Evolutionary conservation across 257 asterid species (phyloP), one percentile per base, ranked within the genome.

Genomic region (Avicennia marina): DNA sequence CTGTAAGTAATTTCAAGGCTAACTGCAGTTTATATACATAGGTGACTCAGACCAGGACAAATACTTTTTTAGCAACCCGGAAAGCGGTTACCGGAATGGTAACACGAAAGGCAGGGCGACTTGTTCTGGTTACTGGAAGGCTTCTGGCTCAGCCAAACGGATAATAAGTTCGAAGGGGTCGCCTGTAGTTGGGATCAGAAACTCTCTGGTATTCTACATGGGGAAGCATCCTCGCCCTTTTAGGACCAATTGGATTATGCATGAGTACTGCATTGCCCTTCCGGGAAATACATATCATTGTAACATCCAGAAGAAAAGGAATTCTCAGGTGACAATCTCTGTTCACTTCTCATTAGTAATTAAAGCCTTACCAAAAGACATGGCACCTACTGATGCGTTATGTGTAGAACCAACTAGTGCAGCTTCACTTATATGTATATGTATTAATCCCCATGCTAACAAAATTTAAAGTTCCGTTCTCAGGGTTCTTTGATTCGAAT

Each of bases 241-340:
- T 2, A 56, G 58, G 63, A 75, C 89, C 16, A 66, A 74, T 42
- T 86, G 91, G 91, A 46, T 76, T 65, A 86, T 86, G 95, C 89
- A 80, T 48, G 81, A 74, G 17, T 86, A 78, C 68, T 80, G 70
- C 70, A 68, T 86, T 43, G 77, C 78, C 22, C 53, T 62, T 19
- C 16, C 79, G 0, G 69, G 60, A 59, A 65, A 60, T 27, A 7
- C 65, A 29, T 56, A 67, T 9, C n/a, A 34, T 47, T 34, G 46
- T 31, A 39, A 31, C 33, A 53, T 44, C 16, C 66, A 20, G 7
- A 25, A 45, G 0, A 48, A 20, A 31, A 42, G 17, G 2, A 66
- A 33, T 48, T 42, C 49, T 51, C 66, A 68, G 73, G 77, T 75
- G 49, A 13, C 21, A n/a, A 25, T n/a, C 10, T 2, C 9, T 1